Evolutionary conservation across 768 basidiomycete genomes (phyloP), one percentile per base, ranked within the genome.

Genomic region (Hygrophorus russula): DNA sequence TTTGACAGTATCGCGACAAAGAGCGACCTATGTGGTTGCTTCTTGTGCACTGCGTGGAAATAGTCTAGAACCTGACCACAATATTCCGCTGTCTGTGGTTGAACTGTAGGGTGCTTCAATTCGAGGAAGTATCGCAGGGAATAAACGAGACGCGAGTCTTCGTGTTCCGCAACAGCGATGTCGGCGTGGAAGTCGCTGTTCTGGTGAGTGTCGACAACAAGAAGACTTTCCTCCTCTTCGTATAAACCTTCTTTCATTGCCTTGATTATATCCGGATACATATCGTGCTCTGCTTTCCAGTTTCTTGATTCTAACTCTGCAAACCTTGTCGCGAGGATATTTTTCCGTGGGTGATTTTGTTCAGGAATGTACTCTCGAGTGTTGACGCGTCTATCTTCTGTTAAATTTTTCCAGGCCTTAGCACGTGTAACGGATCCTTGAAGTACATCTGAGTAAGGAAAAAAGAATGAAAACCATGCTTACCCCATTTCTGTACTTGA

Each of bases 71-170:
- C 17, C 24, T 42, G 41, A 31, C 41, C 28, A n/a, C 32, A 34
- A 20, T 42, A 15, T 3, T 34, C 41, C 19, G 41, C n/a, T 33
- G 41, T 17, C 2, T 6, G n/a, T n/a, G 33, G 18, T 18, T 4
- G 2, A 28, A 11, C 18, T 6, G 12, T 17, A 14, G 15, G n/a
- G 14, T 17, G 9, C 33, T 42, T 42, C 14, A 42, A 34, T 33
- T 42, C 41, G 41, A 42, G 30, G n/a, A 33, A 42, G 30, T 42
- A 42, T 19, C 41, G 33, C 29, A 34, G n/a, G 28, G 29, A 31
- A 34, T 13, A 32, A 12, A 27, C 5, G n/a, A 42, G 10, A 13
- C 8, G 11, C 30, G 15, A 15, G 19, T 34, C 41, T 15, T 13
- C 41, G n/a, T n/a, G 33, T 14, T 42, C 41, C 17, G 41, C n/a